Evolutionary conservation across 768 basidiomycete genomes (phyloP), one percentile per base, ranked within the genome.

Genomic region (Lentinula aciculospora): DNA sequence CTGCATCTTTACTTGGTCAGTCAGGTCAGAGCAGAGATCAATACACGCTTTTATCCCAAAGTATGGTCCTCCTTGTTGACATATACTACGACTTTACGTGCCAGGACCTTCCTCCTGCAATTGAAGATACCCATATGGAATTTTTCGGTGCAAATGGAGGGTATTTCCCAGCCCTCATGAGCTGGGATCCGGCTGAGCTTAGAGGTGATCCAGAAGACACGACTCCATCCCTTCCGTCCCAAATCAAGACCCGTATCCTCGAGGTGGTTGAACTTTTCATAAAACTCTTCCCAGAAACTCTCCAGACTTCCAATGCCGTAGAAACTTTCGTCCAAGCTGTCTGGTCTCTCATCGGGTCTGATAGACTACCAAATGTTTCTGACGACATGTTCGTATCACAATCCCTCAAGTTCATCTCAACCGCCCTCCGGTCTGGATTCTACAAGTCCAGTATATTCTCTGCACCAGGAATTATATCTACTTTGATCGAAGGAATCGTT

Each of bases 51-150:
- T 65, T 94, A 31, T 86, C 90, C 1, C 88, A 91, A 61, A 80
- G 82, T 0, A 86, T 92, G 79, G 81, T 86, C 19, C 76, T 94
- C 6, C 77, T 97, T 15, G 77, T 89, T 17, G 90, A 95, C 34
- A 83, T 98, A 25, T 98, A 88, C 75, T 89, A 94, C 65, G 97
- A 98, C 70, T 83, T 99, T 62, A 94, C 89, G 2, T 91, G 90
- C 63, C 96, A 98, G 62, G 97, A 99, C 72, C 77, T 98, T 17
- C 97, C 95, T 3, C 93, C 94, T 13, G 88, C 86, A 62, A 86
- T 99, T 64, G 97, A 99, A 68, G 97, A 98, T 65, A 76, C 84
- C 27, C 84, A 94, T 58, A 75, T 80, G 19, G 82, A 88, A 60
- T 97, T 96, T 69, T 97, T 98, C 70, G 85, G 79, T 3, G 76